These are phyloP conservation scores for Telopea speciosissima DNA, from an alignment of 177 flowering plant species.

Conservation along the genomic window DNA sequence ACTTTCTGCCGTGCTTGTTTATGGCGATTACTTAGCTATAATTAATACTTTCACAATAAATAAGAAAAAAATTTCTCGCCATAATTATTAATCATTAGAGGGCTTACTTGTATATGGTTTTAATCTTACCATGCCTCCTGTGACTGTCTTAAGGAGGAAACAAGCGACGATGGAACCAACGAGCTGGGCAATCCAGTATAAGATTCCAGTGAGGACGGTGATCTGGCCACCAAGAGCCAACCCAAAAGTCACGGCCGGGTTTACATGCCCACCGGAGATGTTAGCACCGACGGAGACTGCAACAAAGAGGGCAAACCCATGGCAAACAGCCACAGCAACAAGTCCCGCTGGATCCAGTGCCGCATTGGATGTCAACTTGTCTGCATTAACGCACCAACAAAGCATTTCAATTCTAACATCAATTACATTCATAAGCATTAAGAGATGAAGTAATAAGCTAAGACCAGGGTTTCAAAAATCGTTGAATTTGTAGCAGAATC, in stretches of 20 bases:
- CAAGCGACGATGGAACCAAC: not conserved
- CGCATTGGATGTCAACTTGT: not conserved
- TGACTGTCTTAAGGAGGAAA: not conserved
- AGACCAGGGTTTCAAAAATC: too few species aligned
- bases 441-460: too few species aligned
- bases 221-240: not conserved
- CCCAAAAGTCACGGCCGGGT: not conserved
- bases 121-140: not conserved
- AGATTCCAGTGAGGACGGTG: not conserved
- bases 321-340: not conserved
- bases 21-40: too few species aligned
- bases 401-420: too few species aligned
- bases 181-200: not conserved
- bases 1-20: too few species aligned
- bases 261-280: not conserved
- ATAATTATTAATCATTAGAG: too few species aligned
- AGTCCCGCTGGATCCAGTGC: not conserved
- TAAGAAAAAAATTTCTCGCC: too few species aligned
- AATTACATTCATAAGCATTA: too few species aligned
- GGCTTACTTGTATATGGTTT: too few species aligned
- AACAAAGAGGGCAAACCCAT: not conserved
- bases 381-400: too few species aligned
- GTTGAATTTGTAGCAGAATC: too few species aligned
- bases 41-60: too few species aligned
- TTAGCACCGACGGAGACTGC: not conserved